These are phyloP conservation scores for Chytriomyces sp. DNA, from an alignment of 192 early-diverging fungal genomes.

Conservation along the genomic window DNA sequence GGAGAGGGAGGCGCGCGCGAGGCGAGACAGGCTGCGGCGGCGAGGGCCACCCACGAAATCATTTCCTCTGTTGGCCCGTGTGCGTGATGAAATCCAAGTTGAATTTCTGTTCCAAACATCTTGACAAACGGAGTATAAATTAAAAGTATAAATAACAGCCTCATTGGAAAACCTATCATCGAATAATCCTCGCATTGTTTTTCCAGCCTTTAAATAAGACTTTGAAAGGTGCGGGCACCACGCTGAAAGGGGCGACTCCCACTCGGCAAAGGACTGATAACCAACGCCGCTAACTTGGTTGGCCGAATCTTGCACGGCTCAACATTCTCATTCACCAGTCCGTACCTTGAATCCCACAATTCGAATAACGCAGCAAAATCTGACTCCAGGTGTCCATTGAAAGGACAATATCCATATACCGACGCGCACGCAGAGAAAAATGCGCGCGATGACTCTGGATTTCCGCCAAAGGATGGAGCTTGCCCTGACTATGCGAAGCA, in stretches of 20 bases:
- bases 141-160: too few species aligned
- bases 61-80: too few species aligned
- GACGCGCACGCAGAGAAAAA: background rate
- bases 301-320: background rate
- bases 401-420: constrained; percentile 4
- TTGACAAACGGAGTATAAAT: too few species aligned
- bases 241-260: background rate
- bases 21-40: too few species aligned
- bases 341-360: background rate
- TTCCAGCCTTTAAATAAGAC: constrained; percentile 20
- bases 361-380: background rate
- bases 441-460: constrained; percentile 6
- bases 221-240: constrained; percentile 7
- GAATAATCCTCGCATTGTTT: too few species aligned
- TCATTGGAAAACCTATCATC: too few species aligned
- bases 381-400: background rate
- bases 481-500: constrained; percentile 43
- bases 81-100: too few species aligned
- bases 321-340: background rate
- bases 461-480: constrained; percentile 29
- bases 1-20: too few species aligned
- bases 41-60: too few species aligned
- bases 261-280: constrained; percentile 15
- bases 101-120: too few species aligned
- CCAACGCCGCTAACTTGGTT: background rate